Base-by-base conservation (phyloP, 306 rosid species). In the Cucumis cinereus region DNA sequence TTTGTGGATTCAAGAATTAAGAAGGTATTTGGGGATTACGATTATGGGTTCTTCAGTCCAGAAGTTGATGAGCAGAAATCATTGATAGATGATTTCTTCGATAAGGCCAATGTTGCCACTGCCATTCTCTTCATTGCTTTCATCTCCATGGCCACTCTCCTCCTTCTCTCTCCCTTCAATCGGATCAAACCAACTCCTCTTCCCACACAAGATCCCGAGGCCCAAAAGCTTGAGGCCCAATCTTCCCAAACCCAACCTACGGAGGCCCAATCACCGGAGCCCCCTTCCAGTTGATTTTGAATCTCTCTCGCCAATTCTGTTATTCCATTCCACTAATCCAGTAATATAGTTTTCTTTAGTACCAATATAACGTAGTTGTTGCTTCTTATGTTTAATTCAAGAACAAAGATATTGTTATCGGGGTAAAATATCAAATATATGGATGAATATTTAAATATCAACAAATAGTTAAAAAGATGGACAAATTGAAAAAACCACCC, bases 91-190 rank as follows among this genome's bases (percentile, higher is more conserved):
- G 56, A 69, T 45, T 70, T 45, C 57, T 70, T 24, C 1, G n/a
- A 43, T 26, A 23, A 26, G 53, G 58, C 57, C 33, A 45, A 47
- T 14, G 16, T 43, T 47, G 56, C 58, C 20, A 13, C 57, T 45
- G 40, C 55, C 33, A 45, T 70, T 70, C 57, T 70, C 20, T 70
- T 70, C 57, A 36, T 70, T 24, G 75, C 75, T 6, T 70, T 70
- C 23, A 5, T 69, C 38, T 69, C 75, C 12, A 69, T 45, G 57
- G 75, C 40, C 28, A 22, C 36, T 43, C 19, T 69, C 52, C 13
- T 69, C 11, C 35, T 69, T 7, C 22, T 69, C 52, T 69, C 75
- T 7, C 52, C 75, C 1, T 69, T 69, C 57, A 69, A 43, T 69
- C 75, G 75, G 14, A 4, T 19, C 54, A 41, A 67, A 20, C 17